Conservation (phyloP, 305 asterid genomes). For the Plantago lanceolata region DNA sequence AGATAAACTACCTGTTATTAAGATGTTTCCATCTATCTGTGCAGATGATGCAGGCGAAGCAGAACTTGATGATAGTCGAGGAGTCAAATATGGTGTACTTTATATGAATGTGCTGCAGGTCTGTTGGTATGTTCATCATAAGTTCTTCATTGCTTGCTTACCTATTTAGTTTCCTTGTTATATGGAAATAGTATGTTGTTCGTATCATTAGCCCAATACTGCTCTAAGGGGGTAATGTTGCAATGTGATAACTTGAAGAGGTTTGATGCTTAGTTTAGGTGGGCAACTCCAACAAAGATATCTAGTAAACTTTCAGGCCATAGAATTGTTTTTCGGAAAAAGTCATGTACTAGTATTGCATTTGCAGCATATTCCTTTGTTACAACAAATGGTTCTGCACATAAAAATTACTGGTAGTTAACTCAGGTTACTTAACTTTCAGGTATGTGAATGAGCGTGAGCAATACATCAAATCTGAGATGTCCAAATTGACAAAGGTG, state of each 20-base stretch:
- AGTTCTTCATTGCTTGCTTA: too few species aligned
- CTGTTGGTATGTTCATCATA: neutral
- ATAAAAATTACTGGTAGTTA: neutral
- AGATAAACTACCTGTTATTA: conserved; percentile 7
- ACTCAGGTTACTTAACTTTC: neutral
- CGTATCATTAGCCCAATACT: too few species aligned
- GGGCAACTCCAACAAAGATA: neutral
- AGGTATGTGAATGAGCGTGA: neutral
- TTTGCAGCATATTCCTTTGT: too few species aligned
- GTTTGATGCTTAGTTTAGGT: neutral
- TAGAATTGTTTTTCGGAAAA: neutral
- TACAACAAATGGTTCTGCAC: neutral
- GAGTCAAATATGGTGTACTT: conserved; percentile 65
- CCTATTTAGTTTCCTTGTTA: too few species aligned
- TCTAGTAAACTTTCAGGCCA: neutral
- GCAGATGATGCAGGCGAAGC: conserved; percentile 75
- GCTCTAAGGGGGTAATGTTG: too few species aligned
- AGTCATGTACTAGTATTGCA: neutral
- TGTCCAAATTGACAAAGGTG: neutral
- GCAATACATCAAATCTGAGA: neutral
- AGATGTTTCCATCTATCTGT: conserved; percentile 23
- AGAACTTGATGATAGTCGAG: conserved; percentile 46
- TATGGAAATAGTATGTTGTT: neutral
- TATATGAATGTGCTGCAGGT: conserved; percentile 27
- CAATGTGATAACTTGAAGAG: neutral